Base-by-base conservation (phyloP, 2,329 filamentous ascomycete species). In the Cryphonectria naterciae region DNA sequence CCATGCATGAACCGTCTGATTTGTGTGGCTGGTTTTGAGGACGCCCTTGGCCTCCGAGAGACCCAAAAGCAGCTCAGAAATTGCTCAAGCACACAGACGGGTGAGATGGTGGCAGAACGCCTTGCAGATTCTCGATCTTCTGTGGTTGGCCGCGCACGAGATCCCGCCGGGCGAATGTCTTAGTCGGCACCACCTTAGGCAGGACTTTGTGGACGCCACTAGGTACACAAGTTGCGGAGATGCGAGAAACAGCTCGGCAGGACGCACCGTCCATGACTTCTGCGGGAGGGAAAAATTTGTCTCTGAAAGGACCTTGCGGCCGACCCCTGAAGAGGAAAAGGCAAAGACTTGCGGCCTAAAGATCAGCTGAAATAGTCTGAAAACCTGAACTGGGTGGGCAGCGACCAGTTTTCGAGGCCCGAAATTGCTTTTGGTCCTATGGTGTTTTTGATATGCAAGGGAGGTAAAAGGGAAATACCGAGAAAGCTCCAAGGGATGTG, bases 401-500 rank as follows among this genome's bases (percentile, higher is more conserved):
- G 22, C 41, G 41, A 25, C 35, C 35, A 19, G 61, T 41, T 41
- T 19, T 28, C 7, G 17, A 46, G 43, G 43, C 25, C 43, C 41
- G 25, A 25, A 43, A 32, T 65, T 65, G 63, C 63, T 65, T 65
- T 65, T 65, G 63, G 43, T n/a, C 25, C 41, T 49, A 3, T 49
- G 46, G 46, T n/a, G 22, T 49, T 8, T 49, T 49, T 49, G 63
- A 65, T 15, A 65, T 65, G 63, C 63, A 65, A 65, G 63, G 63
- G 63, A 65, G 63, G 43, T 65, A 19, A 49, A 35, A 19, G 15
- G 63, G 46, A 28, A n/a, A 35, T 46, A 65, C 28, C 43, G 43
- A 49, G 28, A 46, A 63, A 64, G n/a, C 15, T 28, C 32, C n/a
- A 65, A 65, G 63, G 63, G 63, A 65, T 52, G 63, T 65, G 58